Evolutionary conservation across 1,139 yeast genomes (phyloP), one percentile per base, ranked within the genome.

Genomic region (Magnusiomyces suaveolens): DNA sequence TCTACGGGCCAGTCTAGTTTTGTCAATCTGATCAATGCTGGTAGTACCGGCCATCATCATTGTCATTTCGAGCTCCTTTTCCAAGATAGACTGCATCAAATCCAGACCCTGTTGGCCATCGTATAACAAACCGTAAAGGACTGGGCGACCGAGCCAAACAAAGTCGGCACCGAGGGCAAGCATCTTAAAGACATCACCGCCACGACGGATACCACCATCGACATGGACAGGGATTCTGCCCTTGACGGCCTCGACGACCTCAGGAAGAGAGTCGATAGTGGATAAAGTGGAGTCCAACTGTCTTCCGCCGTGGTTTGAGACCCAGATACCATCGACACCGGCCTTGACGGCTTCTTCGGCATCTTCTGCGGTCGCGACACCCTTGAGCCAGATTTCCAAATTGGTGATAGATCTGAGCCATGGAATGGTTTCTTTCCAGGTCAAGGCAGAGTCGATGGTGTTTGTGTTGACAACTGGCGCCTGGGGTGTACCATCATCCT

Each of bases 301-400:
- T 54, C 88, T 70, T 21, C 88, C 88, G 29, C 88, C 88, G 62
- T 83, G 88, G 64, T 82, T 83, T 18, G 87, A 81, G 25, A 83
- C 73, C 55, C 83, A 78, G 54, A 82, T 76, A 10, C 83, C 84
- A 46, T 76, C 78, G 8, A 78, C 74, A 0, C 81, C 81, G 53
- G 75, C 63, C 56, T 79, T 76, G 2, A 79, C 77, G n/a, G 81
- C 82, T 56, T 65, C 68, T 48, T 78, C 62, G 18, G 81, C 76
- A 59, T 80, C 84, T 54, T 78, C 82, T 25, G 76, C 78, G 1
- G 78, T 69, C 58, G 79, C 78, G 21, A 80, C 74, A 18, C 84
- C 84, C 64, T 80, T 80, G 50, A 65, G 70, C 73, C 73, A 70
- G 50, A 70, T 66, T 59, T 70, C 64, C 62, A 70, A 53, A 43